Evolutionary conservation across 108 stramenopile genomes (phyloP), one percentile per base, ranked within the genome.

Genomic region (Nitzschia sp.): DNA sequence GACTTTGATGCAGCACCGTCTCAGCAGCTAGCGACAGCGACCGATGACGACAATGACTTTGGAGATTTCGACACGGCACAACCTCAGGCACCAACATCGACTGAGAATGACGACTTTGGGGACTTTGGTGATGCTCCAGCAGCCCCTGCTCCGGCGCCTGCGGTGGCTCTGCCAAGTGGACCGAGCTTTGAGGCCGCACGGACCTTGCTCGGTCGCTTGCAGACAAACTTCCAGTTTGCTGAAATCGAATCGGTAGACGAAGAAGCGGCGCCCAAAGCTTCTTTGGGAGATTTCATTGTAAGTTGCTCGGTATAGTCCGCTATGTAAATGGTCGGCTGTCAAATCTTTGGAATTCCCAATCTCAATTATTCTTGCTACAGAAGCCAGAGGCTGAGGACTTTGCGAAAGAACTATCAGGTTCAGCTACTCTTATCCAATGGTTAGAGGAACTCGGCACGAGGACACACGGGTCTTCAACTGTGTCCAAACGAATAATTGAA

Each of bases 1-100:
- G 74, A 68, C 59, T 75, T 75, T 64, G 72, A 42, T 48, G 57
- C 30, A 21, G 64, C 57, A 42, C 45, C 64, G 17, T 34, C 24
- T 19, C 32, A 54, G 42, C 23, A 8, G 38, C 18, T 26, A 31
- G 32, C 62, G 25, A 17, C 56, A 32, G n/a, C 31, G 5, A 21
- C 38, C 13, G 67, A 61, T 34, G 66, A 76, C 38, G 61, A 68
- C 38, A 59, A 75, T 21, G 75, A 57, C 47, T 74, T 74, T 34
- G 74, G 74, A 1, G 76, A 70, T 47, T 77, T 77, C 46, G 70
- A 29, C 21, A 26, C 33, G 29, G 38, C 32, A 33, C 31, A 18
- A 68, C 30, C 42, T 13, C 27, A 68, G 1, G 11, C 6, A 18
- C 3, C 56, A 36, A 59, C 56, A 34, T 25, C 42, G 24, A 34